phyloP scores from a whole-genome alignment of 176 grass and related monocot genomes.

The Carex cristatella region DNA sequence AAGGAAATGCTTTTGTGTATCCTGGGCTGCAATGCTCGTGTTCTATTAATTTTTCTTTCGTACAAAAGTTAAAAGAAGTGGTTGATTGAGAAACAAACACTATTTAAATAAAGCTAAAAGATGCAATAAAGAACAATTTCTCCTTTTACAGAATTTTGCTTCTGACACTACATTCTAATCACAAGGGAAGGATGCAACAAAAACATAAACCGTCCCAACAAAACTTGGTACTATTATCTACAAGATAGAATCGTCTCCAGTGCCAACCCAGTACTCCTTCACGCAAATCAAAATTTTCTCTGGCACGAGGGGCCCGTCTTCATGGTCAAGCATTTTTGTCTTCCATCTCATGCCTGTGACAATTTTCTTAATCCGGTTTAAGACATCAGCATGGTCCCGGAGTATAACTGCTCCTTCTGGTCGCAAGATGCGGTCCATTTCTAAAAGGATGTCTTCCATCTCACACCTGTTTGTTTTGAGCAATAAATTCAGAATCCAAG shows the following conservation, averaged over 20 bases:
- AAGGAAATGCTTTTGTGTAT: not conserved
- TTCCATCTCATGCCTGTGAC: slow-evolving; percentile 68
- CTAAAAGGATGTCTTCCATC: slow-evolving; percentile 70
- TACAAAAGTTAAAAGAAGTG: not conserved
- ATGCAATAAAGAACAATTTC: not conserved
- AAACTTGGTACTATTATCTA: slow-evolving; percentile 30
- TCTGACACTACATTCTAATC: not conserved
- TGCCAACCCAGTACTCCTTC: slow-evolving; percentile 71
- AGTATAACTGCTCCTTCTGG: slow-evolving; percentile 78
- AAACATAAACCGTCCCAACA: slow-evolving; percentile 2
- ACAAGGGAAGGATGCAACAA: slow-evolving; percentile 5
- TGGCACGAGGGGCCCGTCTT: slow-evolving; percentile 62
- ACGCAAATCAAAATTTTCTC: slow-evolving; percentile 64
- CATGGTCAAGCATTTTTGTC: slow-evolving; percentile 81
- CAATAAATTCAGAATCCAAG: slow-evolving; percentile 4
- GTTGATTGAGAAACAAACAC: not conserved
- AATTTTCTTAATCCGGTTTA: slow-evolving; percentile 58
- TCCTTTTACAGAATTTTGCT: slow-evolving; percentile 15
- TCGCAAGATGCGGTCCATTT: slow-evolving; percentile 90
- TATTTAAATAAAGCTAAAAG: not conserved
- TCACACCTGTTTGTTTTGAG: slow-evolving; percentile 35
- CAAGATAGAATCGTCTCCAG: slow-evolving; percentile 24
- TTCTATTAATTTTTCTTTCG: not conserved
- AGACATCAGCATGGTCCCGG: slow-evolving; percentile 52
- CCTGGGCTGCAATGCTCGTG: not conserved